These are phyloP conservation scores for Avena insularis DNA, from an alignment of 176 grass and related monocot species.

Conservation along the genomic window DNA sequence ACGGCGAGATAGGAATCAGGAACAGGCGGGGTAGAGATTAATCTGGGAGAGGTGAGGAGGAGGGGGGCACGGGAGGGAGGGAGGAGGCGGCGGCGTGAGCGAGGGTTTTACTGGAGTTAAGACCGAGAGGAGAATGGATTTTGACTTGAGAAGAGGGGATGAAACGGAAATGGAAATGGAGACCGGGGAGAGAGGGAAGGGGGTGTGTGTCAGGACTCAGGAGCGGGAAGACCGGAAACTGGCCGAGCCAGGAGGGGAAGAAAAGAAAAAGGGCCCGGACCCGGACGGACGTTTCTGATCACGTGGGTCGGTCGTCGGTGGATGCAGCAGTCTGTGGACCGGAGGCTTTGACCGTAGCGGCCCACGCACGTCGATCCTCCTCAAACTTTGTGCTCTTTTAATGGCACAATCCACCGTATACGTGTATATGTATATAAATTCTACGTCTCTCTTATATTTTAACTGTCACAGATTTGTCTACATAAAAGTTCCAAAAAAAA, in stretches of 20 bases:
- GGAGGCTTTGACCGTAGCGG: constrained; percentile 23
- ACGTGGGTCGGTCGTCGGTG: constrained; percentile 36
- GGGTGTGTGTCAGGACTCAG: constrained; percentile 28
- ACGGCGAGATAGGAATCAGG: not conserved
- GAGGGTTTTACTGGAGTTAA: not conserved
- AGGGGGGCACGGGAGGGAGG: too few species aligned
- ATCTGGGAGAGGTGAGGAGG: too few species aligned
- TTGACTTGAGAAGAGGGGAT: constrained; percentile 25
- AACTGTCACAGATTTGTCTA: too few species aligned
- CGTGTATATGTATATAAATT: too few species aligned
- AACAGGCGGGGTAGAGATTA: too few species aligned
- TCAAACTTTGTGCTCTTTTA: too few species aligned
- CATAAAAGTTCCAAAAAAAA: too few species aligned
- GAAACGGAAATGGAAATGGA: not conserved
- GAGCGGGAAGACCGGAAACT: constrained; percentile 59
- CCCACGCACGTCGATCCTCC: not conserved
- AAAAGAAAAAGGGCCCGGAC: not conserved
- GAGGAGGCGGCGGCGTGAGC: constrained; percentile 7
- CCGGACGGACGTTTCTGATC: not conserved
- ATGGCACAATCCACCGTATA: too few species aligned
- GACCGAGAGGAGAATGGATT: constrained; percentile 26
- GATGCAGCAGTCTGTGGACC: not conserved
- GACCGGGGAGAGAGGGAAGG: not conserved
- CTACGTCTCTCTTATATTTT: too few species aligned
- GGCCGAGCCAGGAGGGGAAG: constrained; percentile 18